Conservation (phyloP, 768 basidiomycete genomes). For the Collybia sordida region DNA sequence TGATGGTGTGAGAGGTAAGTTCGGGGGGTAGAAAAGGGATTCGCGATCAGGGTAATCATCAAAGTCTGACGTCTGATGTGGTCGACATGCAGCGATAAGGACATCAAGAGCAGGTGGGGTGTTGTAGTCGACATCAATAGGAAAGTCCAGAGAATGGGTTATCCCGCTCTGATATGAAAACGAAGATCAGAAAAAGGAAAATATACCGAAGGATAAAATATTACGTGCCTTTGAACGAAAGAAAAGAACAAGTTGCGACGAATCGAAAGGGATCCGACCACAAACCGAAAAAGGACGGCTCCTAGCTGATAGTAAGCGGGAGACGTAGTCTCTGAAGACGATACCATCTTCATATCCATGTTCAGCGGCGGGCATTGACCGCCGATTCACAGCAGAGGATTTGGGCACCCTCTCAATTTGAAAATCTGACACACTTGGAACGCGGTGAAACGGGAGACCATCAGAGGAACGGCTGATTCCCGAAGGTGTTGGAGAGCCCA, state of each 20-base stretch:
- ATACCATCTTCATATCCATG: constrained; percentile 47
- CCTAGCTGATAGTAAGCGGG: constrained; percentile 56
- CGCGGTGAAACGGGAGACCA: constrained; percentile 34
- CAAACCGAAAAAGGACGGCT: constrained; percentile 61
- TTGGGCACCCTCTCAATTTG: constrained; percentile 61
- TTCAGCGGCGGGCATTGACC: constrained; percentile 25
- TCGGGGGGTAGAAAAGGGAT: constrained; percentile 70
- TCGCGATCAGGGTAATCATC: constrained; percentile 60
- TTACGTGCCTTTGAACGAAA: constrained; percentile 71
- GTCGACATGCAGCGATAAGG: constrained; percentile 71
- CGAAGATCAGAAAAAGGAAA: constrained; percentile 5
- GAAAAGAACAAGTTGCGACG: constrained; percentile 66
- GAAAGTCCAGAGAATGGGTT: constrained; percentile 80
- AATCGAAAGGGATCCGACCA: constrained; percentile 71
- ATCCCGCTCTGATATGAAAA: constrained; percentile 60
- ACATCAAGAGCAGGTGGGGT: constrained; percentile 78
- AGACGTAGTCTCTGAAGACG: constrained; percentile 53
- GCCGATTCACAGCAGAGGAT: constrained; percentile 32
- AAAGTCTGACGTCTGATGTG: constrained; percentile 54
- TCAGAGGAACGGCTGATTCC: constrained; percentile 17
- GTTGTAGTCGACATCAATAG: constrained; percentile 73
- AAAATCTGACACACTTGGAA: constrained; percentile 52
- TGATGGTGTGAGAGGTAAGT: constrained; percentile 70
- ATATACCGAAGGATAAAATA: neutral
- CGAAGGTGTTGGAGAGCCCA: constrained; percentile 26